Conservation (phyloP, 108 stramenopile species). For the Cyclotella sp. region DNA sequence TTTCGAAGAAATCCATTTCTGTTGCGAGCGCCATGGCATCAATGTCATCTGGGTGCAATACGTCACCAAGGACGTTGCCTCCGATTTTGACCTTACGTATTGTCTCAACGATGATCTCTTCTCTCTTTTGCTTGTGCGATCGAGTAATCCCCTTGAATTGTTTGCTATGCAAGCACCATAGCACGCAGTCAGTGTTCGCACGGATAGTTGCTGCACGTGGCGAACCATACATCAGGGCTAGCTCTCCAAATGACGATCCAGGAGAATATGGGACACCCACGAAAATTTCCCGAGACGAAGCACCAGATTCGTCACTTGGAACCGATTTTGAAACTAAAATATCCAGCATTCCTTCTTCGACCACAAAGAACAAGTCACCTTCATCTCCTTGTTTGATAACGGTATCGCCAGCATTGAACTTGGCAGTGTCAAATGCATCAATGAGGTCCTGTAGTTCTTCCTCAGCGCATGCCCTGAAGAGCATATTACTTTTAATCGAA, state of each 20-base stretch:
- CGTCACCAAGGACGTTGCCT: constrained; percentile 59
- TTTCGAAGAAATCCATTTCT: constrained; percentile 63
- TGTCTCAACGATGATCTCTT: constrained; percentile 71
- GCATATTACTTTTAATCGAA: constrained; percentile 71
- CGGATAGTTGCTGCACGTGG: constrained; percentile 93
- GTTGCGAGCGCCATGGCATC: constrained; percentile 74
- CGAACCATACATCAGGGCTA: constrained; percentile 85
- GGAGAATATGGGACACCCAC: constrained; percentile 60
- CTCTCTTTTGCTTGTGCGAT: constrained; percentile 72
- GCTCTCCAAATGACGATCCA: constrained; percentile 78
- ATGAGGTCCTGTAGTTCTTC: constrained; percentile 74
- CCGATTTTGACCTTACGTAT: constrained; percentile 79
- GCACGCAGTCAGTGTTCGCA: constrained; percentile 66
- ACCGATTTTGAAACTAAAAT: constrained; percentile 45
- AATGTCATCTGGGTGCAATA: constrained; percentile 65
- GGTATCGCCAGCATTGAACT: constrained; percentile 46
- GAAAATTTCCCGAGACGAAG: constrained; percentile 44
- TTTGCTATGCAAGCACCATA: constrained; percentile 90
- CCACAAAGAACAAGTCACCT: constrained; percentile 84
- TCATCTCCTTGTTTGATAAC: constrained; percentile 85
- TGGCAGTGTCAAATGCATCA: constrained; percentile 72
- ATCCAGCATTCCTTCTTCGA: constrained; percentile 67
- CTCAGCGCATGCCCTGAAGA: constrained; percentile 67
- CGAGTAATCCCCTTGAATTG: constrained; percentile 78
- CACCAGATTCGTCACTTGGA: constrained; percentile 24